phyloP scores from a whole-genome alignment of 805 yeast species.

The Saccharomyces paradoxus region DNA sequence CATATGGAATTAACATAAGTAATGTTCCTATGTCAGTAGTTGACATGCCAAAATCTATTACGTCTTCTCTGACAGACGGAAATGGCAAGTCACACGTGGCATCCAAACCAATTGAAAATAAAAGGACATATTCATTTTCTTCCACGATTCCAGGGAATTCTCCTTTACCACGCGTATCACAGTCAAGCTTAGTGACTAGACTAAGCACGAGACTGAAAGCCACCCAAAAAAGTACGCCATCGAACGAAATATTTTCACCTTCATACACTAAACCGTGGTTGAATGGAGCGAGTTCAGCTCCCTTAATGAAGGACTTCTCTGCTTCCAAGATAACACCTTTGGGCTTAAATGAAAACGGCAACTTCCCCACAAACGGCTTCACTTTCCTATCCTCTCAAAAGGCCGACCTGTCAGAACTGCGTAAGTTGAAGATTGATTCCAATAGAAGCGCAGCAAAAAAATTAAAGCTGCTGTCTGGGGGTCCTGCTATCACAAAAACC shows the following conservation, averaged over 20 bases:
- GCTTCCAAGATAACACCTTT: conserved; percentile 3
- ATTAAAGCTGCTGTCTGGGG: conserved; percentile 30
- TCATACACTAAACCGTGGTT: conserved; percentile 11
- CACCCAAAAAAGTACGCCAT: conserved; percentile 22
- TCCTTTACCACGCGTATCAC: conserved; percentile 8
- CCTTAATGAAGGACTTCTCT: background rate
- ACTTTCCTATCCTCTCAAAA: conserved; percentile 5
- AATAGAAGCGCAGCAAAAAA: conserved; percentile 38
- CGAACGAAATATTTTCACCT: conserved; percentile 34
- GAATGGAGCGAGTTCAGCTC: conserved; percentile 1
- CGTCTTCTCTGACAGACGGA: conserved; percentile 19
- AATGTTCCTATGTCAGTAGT: conserved; percentile 24
- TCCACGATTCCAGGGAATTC: conserved; percentile 17
- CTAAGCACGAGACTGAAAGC: conserved; percentile 31
- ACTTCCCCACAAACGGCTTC: conserved; percentile 4
- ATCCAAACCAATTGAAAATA: conserved; percentile 6
- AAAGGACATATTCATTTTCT: conserved; percentile 15
- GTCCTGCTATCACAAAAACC: conserved; percentile 14
- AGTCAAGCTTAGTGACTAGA: conserved; percentile 30
- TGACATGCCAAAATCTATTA: conserved; percentile 34
- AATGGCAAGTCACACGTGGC: background rate
- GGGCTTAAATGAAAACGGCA: background rate
- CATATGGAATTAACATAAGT: conserved; percentile 29
- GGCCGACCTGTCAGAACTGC: conserved; percentile 24
- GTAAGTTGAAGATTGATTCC: conserved; percentile 35